Evolutionary conservation across 495 filamentous ascomycete species (phyloP), one percentile per base, ranked within the genome.

Genomic region (Xylaria acuta): DNA sequence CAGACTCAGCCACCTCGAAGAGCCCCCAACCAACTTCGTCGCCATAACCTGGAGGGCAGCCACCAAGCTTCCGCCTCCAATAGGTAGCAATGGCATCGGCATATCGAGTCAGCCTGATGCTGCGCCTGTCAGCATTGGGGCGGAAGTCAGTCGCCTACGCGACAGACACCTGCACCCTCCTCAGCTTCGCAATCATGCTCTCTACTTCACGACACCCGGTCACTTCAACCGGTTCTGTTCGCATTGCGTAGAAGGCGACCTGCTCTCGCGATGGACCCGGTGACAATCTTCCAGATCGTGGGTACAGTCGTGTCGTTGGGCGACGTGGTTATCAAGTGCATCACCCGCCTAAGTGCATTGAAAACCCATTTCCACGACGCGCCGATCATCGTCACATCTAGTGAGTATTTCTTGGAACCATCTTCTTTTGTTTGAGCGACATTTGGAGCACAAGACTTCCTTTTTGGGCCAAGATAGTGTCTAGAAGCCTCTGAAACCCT

Each of bases 261-360:
- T 9, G 16, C 12, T 9, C 40, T 16, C 22, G 32, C 25, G 40
- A 67, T 67, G 64, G 64, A 67, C 40, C 64, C 64, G 32, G 32
- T 22, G 32, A 67, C 64, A 51, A 51, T 67, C 9, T 7, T 67
- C 22, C 64, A 67, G 49, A 56, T 54, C 22, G 64, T 67, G 30
- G 64, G 47, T 22, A 41, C 64, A 3, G 45, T 67, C 5, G 18
- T 67, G 20, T 56, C 64, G 16, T 16, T 67, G 8, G 49, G 45
- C 36, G 64, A 67, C n/a, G 47, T 67, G 6, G 64, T 67, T 12
- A 54, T 67, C 25, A 67, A 36, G 22, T 67, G 49, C 22, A 67
- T 56, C 64, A 36, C 64, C 3, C 18, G 40, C 32, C 47, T 67
- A 25, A 67, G 64, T 40, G 64, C 64, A 18, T 27, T 67, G 20